phyloP scores from a whole-genome alignment of 768 basidiomycete genomes.

The Pulveroboletus ravenelii region DNA sequence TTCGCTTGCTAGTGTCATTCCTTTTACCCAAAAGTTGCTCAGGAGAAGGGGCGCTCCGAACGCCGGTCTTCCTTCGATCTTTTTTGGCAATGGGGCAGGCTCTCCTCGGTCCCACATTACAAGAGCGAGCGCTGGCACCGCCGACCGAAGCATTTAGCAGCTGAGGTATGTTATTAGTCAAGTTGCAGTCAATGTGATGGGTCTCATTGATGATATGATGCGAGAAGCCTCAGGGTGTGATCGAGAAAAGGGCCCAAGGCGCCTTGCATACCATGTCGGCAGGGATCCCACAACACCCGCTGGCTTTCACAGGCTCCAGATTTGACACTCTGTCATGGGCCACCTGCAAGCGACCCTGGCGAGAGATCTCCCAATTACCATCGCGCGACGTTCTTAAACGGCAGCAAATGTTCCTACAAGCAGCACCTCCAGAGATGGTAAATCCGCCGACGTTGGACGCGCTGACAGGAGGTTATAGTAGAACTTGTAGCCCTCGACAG shows the following conservation, averaged over 20 bases:
- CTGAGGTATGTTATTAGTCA: slow-evolving; percentile 7
- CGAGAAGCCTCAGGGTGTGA: neutral
- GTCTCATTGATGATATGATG: neutral
- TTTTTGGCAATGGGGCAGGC: slow-evolving; percentile 32
- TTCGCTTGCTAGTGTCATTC: slow-evolving; percentile 18
- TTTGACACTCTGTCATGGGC: neutral
- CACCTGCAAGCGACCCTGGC: neutral
- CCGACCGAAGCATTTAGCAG: neutral
- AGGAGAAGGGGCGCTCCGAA: slow-evolving; percentile 32
- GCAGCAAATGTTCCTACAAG: neutral
- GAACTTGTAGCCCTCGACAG: neutral
- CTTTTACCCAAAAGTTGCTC: slow-evolving; percentile 40
- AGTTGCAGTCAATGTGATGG: neutral
- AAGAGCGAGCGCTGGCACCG: neutral
- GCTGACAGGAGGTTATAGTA: neutral
- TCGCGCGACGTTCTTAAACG: neutral
- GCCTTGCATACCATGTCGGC: neutral
- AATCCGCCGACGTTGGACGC: neutral
- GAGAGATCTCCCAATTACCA: neutral
- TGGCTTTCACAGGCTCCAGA: neutral
- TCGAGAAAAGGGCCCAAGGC: slow-evolving; percentile 1
- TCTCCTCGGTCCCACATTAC: slow-evolving; percentile 22
- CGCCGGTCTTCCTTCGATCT: slow-evolving; percentile 34
- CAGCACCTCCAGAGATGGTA: neutral
- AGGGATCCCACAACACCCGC: neutral